Evolutionary conservation across 495 filamentous ascomycete species (phyloP), one percentile per base, ranked within the genome.

Genomic region (Podospora comata): DNA sequence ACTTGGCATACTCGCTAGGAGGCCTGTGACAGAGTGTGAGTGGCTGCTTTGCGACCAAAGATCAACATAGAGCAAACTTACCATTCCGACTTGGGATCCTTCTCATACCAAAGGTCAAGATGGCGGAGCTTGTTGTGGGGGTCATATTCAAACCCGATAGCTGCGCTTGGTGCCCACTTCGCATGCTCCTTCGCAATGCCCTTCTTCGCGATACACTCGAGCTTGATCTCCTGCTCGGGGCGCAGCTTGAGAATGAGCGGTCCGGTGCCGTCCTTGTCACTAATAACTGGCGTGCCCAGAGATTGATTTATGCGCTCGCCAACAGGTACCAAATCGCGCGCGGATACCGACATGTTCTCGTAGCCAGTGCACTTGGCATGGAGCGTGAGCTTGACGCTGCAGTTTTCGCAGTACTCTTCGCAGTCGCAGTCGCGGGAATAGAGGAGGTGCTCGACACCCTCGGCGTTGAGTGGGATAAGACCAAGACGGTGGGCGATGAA

Each of bases 121-220:
- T 99, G 95, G 67, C 85, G 83, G 59, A 99, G 79, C 77, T 94
- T 96, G 79, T 99, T 99, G 76, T 94, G 90, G 67, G 95, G 95
- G 75, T 99, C 95, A 78, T 99, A 99, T 79, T 99, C 95, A 73
- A 98, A 99, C 27, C 93, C 95, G 62, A 99, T 89, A 5, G 95
- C 96, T 66, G 93, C 84, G 55, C 90, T 91, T 2, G 96, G 93
- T 61, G 91, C 89, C 95, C 95, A 99, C 77, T 99, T 99, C 0
- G 96, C 90, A 82, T 99, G 95, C 77, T 99, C 95, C 84, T 98
- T 99, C 3, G 94, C 93, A 67, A 97, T 97, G 0, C 95, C 95
- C 83, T 98, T 98, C 85, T 97, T 97, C 64, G 93, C 96, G 70
- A 97, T 88, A 74, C 94, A 97, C 57, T 88, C 90, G 77, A 98